These are phyloP conservation scores for Fraxinus pennsylvanica DNA, from an alignment of 257 asterid species.

Conservation along the genomic window DNA sequence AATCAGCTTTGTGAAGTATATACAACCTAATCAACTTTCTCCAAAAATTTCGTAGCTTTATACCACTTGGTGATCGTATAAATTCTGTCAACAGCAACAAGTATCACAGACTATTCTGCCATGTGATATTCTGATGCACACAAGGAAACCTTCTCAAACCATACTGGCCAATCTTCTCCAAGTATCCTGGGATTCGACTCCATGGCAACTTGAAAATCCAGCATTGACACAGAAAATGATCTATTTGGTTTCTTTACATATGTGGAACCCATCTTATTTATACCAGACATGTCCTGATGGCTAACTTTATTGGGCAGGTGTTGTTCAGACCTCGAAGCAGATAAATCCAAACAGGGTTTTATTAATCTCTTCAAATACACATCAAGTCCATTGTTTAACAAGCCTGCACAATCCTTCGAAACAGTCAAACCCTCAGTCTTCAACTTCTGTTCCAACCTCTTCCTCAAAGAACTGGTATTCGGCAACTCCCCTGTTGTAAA, in stretches of 20 bases:
- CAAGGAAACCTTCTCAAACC: slow-evolving; percentile 50
- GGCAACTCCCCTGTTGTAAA: slow-evolving; percentile 48
- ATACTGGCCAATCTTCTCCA: slow-evolving; percentile 64
- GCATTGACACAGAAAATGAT: slow-evolving; percentile 42
- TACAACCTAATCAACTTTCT: slow-evolving; percentile 56
- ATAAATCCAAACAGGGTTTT: slow-evolving; percentile 57
- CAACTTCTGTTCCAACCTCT: slow-evolving; percentile 54
- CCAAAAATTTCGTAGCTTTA: slow-evolving; percentile 45
- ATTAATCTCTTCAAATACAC: slow-evolving; percentile 55
- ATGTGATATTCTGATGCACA: slow-evolving; percentile 38
- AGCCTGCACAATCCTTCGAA: slow-evolving; percentile 49
- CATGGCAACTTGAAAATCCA: slow-evolving; percentile 57
- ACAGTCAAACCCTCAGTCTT: slow-evolving; percentile 48
- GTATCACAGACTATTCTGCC: slow-evolving; percentile 28
- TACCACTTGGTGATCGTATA: slow-evolving; percentile 37
- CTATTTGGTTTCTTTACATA: slow-evolving; percentile 28
- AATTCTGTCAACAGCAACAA: slow-evolving; percentile 37
- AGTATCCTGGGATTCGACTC: slow-evolving; percentile 51
- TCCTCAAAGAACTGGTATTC: slow-evolving; percentile 45
- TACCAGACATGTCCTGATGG: slow-evolving; percentile 25
- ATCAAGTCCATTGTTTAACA: slow-evolving; percentile 64
- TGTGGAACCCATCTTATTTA: slow-evolving; percentile 38
- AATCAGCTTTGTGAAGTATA: slow-evolving; percentile 55
- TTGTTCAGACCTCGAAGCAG: slow-evolving; percentile 43
- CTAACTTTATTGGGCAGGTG: slow-evolving; percentile 28